Conservation (phyloP, 2,329 filamentous ascomycete genomes). For the Fusarium burgessii region DNA sequence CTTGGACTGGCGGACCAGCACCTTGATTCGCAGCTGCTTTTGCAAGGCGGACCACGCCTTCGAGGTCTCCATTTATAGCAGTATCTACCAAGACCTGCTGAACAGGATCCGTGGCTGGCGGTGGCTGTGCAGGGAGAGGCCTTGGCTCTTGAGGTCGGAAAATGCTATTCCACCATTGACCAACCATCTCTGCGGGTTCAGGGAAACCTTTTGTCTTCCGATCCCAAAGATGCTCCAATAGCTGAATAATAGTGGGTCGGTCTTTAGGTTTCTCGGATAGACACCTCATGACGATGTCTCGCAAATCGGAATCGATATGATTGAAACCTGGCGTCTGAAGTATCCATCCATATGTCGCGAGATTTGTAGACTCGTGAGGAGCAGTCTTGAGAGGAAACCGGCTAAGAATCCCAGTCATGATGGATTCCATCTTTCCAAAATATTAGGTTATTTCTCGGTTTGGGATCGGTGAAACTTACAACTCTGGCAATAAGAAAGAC, state of each 20-base stretch:
- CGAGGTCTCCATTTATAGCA: not conserved
- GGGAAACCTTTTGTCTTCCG: slow-evolving; percentile 39
- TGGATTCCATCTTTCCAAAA: slow-evolving; percentile 44
- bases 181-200: slow-evolving; percentile 25
- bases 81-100: slow-evolving; percentile 4
- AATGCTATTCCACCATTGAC: slow-evolving; percentile 38
- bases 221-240: slow-evolving; percentile 34
- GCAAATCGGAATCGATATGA: slow-evolving; percentile 40
- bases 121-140: not conserved
- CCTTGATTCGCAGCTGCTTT: not conserved
- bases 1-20: not conserved
- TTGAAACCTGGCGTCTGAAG: slow-evolving; percentile 15
- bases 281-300: slow-evolving; percentile 42
- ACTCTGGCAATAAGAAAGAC: slow-evolving; percentile 46
- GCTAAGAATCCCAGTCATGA: slow-evolving; percentile 35
- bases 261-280: slow-evolving; percentile 44
- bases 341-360: slow-evolving; percentile 42
- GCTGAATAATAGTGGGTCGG: slow-evolving; percentile 41
- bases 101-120: not conserved
- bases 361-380: slow-evolving; percentile 2
- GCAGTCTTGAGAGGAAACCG: slow-evolving; percentile 28
- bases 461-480: slow-evolving; percentile 29
- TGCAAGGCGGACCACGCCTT: not conserved
- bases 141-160: slow-evolving; percentile 1
- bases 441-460: slow-evolving; percentile 10